Conservation (phyloP, 805 yeast species). For the Zygoascus biomembranicola region DNA sequence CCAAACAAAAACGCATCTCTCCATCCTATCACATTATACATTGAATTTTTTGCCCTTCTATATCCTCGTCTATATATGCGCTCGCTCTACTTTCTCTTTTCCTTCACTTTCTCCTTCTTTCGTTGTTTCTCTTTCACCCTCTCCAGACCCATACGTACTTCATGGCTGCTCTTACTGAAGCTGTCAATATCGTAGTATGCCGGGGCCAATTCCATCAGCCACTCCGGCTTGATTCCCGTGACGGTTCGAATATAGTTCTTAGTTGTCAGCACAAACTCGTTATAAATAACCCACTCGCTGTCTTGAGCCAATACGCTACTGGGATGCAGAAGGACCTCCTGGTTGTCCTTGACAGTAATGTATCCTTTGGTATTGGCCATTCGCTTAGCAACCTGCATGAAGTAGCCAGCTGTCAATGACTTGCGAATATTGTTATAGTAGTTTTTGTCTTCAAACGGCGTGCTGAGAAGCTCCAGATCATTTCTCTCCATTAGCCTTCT, state of each 20-base stretch:
- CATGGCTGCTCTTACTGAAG: conserved; percentile 65
- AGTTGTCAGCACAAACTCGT: conserved; percentile 89
- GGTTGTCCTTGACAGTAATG: conserved; percentile 89
- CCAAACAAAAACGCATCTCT: not conserved
- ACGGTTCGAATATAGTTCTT: conserved; percentile 93
- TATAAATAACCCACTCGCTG: conserved; percentile 88
- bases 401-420: conserved; percentile 87
- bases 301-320: conserved; percentile 83
- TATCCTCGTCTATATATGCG: not conserved
- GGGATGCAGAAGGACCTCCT: conserved; percentile 91
- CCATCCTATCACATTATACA: not conserved
- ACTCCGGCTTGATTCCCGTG: conserved; percentile 81
- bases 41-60: no score
- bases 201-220: conserved; percentile 81
- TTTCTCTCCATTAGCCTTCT: conserved; percentile 73
- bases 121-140: conserved; percentile 42
- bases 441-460: conserved; percentile 52
- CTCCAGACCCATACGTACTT: conserved; percentile 61
- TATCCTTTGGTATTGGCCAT: conserved; percentile 52
- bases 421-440: conserved; percentile 75
- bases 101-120: conserved; percentile 5
- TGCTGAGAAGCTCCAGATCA: conserved; percentile 64
- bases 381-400: conserved; percentile 97
- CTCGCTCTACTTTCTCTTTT: not conserved
- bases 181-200: conserved; percentile 55